phyloP scores from a whole-genome alignment of 2,329 filamentous ascomycete genomes.

The Hymenotorrendiella dingleyae region DNA sequence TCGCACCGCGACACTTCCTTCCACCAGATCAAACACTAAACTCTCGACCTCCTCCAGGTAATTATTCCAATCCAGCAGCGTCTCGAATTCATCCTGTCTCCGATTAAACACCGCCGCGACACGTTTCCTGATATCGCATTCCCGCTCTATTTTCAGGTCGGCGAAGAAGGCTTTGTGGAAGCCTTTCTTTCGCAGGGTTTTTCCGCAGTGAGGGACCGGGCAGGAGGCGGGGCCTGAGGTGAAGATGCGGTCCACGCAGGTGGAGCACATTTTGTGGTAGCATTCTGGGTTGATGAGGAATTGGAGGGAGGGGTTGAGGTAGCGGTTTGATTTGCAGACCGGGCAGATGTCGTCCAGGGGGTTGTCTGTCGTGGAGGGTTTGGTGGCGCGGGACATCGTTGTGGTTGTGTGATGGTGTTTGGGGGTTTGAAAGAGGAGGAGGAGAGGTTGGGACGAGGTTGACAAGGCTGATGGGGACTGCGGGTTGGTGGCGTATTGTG shows the following conservation, averaged over 20 bases:
- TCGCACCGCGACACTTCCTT: constrained; percentile 54
- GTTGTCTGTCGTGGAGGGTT: constrained; percentile 16
- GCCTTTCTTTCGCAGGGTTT: constrained; percentile 75
- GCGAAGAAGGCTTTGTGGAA: constrained; percentile 89
- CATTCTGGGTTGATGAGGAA: constrained; percentile 98
- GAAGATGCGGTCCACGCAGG: constrained; percentile 92
- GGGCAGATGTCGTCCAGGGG: constrained; percentile 70
- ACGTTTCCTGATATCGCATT: constrained; percentile 82
- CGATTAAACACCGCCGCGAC: constrained; percentile 82
- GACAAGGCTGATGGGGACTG: background rate
- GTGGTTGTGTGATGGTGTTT: constrained; percentile 9
- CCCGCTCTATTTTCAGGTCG: constrained; percentile 80
- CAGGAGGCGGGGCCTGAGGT: constrained; percentile 86
- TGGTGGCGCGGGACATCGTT: constrained; percentile 18
- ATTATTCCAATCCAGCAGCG: constrained; percentile 78
- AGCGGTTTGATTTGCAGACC: constrained; percentile 93
- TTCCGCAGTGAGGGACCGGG: constrained; percentile 81
- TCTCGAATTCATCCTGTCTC: constrained; percentile 84
- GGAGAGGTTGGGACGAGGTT: constrained; percentile 4
- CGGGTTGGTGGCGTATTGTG: background rate
- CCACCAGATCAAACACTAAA: constrained; percentile 81
- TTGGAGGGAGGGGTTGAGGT: constrained; percentile 88
- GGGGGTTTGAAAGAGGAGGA: background rate
- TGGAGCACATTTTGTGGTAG: constrained; percentile 98
- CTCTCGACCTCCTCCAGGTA: constrained; percentile 91